Conservation (phyloP, 106 monocot species). For the Platanthera guangdongensis region DNA sequence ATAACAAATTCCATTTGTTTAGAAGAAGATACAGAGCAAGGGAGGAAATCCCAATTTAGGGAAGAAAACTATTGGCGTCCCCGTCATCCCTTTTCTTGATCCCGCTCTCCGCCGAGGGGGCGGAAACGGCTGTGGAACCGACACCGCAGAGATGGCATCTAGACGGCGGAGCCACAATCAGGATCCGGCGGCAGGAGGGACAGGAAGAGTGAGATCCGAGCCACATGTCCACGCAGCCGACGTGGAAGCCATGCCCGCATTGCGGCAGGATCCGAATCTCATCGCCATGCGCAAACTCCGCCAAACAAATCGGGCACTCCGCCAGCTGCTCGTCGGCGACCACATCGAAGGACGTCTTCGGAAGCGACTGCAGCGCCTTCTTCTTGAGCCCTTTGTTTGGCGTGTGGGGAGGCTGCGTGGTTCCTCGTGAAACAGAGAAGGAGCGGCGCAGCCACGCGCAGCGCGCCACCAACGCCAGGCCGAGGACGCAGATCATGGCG, state of each 20-base stretch:
- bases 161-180: not conserved
- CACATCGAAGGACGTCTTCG: slow-evolving; percentile 6
- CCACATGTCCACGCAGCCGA: slow-evolving; percentile 15
- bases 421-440: not conserved
- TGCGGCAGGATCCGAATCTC: slow-evolving; percentile 14
- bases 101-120: not conserved
- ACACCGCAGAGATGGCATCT: not conserved
- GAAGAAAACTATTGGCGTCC: no score
- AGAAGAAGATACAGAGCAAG: not conserved
- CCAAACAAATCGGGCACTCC: slow-evolving; percentile 16
- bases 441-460: slow-evolving; percentile 20
- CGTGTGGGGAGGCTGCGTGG: not conserved
- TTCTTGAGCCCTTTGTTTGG: slow-evolving; percentile 1
- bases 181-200: slow-evolving; percentile 13
- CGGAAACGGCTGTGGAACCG: not conserved
- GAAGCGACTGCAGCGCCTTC: slow-evolving; percentile 2
- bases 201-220: slow-evolving; percentile 15
- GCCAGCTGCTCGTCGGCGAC: not conserved
- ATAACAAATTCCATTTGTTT: no score
- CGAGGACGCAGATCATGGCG: not conserved
- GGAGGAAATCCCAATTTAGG: not conserved
- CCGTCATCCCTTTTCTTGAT: no score
- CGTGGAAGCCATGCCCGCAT: slow-evolving; percentile 19
- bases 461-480: slow-evolving; percentile 26
- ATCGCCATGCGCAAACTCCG: slow-evolving; percentile 19